Percentiles rank a stretch among this genome's conserved stretches.
phyloP scores from a whole-genome alignment of 1,284 basidiomycete genomes.

The Cystobasidium slooffiae region DNA sequence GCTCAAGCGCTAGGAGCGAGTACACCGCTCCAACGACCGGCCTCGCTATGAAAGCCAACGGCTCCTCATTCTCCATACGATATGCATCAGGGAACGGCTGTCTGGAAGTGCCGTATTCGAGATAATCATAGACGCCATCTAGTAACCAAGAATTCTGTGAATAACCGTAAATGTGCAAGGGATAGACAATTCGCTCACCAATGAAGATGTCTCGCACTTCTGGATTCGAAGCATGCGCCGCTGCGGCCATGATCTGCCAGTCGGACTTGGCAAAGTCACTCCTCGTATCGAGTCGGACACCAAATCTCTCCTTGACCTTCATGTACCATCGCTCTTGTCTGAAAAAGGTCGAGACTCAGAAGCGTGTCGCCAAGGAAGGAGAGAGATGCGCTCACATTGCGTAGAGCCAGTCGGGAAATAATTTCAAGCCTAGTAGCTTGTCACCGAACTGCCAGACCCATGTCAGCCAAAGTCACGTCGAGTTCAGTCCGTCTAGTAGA shows the following conservation, averaged over 20 bases:
- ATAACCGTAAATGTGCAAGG: not conserved
- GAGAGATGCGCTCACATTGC: slow-evolving; percentile 63
- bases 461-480: not conserved
- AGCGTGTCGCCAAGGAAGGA: not conserved
- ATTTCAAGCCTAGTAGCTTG: slow-evolving; percentile 65
- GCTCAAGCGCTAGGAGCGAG: not conserved
- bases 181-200: not conserved
- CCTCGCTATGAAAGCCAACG: not conserved
- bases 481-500: not conserved
- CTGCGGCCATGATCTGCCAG: slow-evolving; percentile 23
- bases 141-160: not conserved
- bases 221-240: slow-evolving; percentile 4
- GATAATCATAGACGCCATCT: not conserved
- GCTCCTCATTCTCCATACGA: not conserved
- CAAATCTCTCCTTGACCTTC: slow-evolving; percentile 10
- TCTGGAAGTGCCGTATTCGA: not conserved
- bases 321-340: not conserved
- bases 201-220: slow-evolving; percentile 42
- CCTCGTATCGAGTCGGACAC: slow-evolving; percentile 32
- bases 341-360: not conserved
- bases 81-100: not conserved
- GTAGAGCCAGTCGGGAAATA: slow-evolving; percentile 68
- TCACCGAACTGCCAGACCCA: slow-evolving; percentile 61
- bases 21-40: not conserved
- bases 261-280: slow-evolving; percentile 21